Conservation (phyloP, 257 asterid genomes). For the Anisodus tanguticus region DNA sequence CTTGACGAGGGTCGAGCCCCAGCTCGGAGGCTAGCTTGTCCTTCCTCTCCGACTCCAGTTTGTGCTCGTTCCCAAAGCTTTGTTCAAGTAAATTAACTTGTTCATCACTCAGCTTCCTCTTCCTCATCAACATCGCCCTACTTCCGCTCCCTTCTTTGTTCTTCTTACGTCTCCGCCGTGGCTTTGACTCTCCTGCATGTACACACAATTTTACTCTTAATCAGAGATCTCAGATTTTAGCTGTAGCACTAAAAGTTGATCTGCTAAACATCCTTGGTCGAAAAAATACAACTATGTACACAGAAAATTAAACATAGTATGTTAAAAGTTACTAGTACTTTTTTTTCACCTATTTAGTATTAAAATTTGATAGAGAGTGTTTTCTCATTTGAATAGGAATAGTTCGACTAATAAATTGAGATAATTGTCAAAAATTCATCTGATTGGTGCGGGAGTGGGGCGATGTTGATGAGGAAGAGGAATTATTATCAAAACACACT, state of each 20-base stretch:
- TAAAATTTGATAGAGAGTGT: too few species aligned
- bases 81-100: conserved; percentile 62
- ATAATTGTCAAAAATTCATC: too few species aligned
- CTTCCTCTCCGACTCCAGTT: conserved; percentile 86
- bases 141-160: conserved; percentile 43
- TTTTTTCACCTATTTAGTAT: too few species aligned
- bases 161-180: conserved; percentile 48
- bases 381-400: neutral
- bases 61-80: conserved; percentile 73
- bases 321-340: too few species aligned
- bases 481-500: too few species aligned
- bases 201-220: neutral
- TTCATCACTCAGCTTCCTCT: conserved; percentile 80
- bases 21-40: conserved; percentile 81
- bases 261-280: too few species aligned
- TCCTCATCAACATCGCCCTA: conserved; percentile 53
- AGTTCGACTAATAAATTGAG: neutral
- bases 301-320: too few species aligned
- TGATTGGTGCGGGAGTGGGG: too few species aligned
- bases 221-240: neutral
- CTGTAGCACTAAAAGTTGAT: too few species aligned
- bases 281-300: too few species aligned
- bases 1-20: conserved; percentile 88
- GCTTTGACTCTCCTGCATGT: conserved; percentile 44
- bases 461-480: too few species aligned